Conservation (phyloP, 1,284 basidiomycete species). For the Austroboletus niveus region DNA sequence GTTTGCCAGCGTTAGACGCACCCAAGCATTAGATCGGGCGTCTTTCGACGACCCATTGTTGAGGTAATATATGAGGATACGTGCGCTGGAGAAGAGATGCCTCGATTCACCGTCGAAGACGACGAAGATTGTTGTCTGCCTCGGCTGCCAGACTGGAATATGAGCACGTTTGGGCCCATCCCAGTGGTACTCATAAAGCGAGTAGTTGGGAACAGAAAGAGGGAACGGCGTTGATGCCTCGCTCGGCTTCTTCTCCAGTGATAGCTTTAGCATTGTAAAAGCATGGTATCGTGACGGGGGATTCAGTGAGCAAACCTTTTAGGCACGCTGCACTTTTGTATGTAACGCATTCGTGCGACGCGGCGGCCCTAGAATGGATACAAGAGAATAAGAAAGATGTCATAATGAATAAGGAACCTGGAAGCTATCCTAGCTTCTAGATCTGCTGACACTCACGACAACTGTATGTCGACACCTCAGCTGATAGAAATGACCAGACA, state of each 20-base stretch:
- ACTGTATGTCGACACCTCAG: too few species aligned
- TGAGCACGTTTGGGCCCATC: slow-evolving; percentile 24
- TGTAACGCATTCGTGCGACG: not conserved
- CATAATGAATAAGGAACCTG: not conserved
- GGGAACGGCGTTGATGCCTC: slow-evolving; percentile 8
- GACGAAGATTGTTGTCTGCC: slow-evolving; percentile 23
- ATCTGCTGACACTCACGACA: not conserved
- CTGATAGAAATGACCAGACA: too few species aligned
- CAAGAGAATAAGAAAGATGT: not conserved
- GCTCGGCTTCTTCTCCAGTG: slow-evolving; percentile 17
- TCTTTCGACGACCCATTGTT: slow-evolving; percentile 3
- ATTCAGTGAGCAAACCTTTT: not conserved
- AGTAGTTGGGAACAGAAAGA: slow-evolving; percentile 2
- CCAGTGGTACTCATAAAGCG: slow-evolving; percentile 26
- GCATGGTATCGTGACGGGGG: not conserved
- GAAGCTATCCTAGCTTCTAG: not conserved
- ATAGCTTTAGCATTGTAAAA: slow-evolving; percentile 17
- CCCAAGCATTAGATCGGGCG: slow-evolving; percentile 17
- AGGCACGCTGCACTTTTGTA: not conserved
- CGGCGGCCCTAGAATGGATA: not conserved
- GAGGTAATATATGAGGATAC: slow-evolving; percentile 16
- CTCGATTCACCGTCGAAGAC: slow-evolving; percentile 24
- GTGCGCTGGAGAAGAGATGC: slow-evolving; percentile 21
- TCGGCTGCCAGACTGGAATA: slow-evolving; percentile 27
- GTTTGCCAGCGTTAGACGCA: slow-evolving; percentile 2